Conservation (phyloP, 345 rosid species). For the Gossypium anomalum region DNA sequence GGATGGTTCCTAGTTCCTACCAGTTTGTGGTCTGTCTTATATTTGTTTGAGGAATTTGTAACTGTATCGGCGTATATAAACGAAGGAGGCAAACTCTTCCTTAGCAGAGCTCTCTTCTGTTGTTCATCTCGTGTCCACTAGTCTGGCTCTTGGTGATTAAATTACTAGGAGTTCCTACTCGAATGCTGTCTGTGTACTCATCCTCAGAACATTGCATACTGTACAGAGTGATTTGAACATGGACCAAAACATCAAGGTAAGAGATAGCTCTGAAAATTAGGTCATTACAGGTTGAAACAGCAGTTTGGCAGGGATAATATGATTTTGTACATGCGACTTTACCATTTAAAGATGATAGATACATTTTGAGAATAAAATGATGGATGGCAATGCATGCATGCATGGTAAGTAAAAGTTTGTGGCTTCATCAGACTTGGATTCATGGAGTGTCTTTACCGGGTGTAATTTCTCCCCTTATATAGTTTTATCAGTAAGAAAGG, state of each 20-base stretch:
- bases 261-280: background rate
- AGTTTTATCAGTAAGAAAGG: background rate
- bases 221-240: slow-evolving; percentile 39
- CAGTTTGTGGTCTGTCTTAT: slow-evolving; percentile 23
- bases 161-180: slow-evolving; percentile 10
- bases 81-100: slow-evolving; percentile 23
- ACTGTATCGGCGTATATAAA: slow-evolving; percentile 27
- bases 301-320: background rate
- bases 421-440: slow-evolving; percentile 4
- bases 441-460: slow-evolving; percentile 6
- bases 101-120: slow-evolving; percentile 6
- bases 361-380: background rate
- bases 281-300: background rate
- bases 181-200: background rate
- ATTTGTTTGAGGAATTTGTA: slow-evolving; percentile 31
- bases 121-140: slow-evolving; percentile 15
- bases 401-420: background rate
- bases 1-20: slow-evolving; percentile 6
- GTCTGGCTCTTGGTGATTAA: slow-evolving; percentile 18
- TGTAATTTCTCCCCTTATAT: background rate
- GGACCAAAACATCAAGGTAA: slow-evolving; percentile 11
- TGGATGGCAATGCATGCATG: slow-evolving; percentile 1
- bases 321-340: slow-evolving; percentile 10
- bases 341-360: background rate
- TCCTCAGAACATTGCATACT: slow-evolving; percentile 25